Evolutionary conservation across 768 basidiomycete species (phyloP).

Genomic region (Clathrus columnatus): DNA sequence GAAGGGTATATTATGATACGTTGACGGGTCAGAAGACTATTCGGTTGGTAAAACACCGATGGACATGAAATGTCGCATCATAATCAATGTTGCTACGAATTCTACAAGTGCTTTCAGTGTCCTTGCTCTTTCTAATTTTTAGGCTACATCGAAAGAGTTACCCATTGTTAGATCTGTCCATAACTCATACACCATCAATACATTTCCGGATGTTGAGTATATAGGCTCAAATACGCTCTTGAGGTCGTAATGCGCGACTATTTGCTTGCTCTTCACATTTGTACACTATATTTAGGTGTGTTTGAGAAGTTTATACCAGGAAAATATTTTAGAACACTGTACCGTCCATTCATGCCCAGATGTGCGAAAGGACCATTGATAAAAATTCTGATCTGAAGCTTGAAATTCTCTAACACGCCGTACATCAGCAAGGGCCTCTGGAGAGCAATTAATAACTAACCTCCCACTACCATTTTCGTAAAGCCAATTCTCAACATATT

Average conservation of each 20-base stretch:
- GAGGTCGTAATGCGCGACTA: conserved; percentile 54
- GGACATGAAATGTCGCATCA: background rate
- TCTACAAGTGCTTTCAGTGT: background rate
- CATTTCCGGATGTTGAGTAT: conserved; percentile 52
- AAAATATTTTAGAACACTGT: conserved; percentile 16
- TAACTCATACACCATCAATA: conserved; percentile 54
- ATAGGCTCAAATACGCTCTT: conserved; percentile 46
- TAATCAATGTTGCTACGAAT: background rate
- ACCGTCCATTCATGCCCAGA: conserved; percentile 60
- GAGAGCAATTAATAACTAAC: conserved; percentile 22
- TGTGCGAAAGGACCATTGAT: conserved; percentile 47
- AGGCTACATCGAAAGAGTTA: conserved; percentile 22
- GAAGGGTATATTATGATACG: no score
- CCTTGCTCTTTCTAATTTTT: background rate
- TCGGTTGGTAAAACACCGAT: no score
- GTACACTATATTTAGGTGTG: conserved; percentile 40
- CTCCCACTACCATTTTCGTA: conserved; percentile 31
- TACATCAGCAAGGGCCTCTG: background rate
- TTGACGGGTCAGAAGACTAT: background rate
- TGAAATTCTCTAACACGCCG: conserved; percentile 48
- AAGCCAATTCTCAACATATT: conserved; percentile 42
- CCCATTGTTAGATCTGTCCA: conserved; percentile 50
- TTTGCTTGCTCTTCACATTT: conserved; percentile 34
- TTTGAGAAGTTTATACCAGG: background rate
- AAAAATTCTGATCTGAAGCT: conserved; percentile 52